Evolutionary conservation across 106 monocot species (phyloP).

Genomic region (Dioscorea alata): DNA sequence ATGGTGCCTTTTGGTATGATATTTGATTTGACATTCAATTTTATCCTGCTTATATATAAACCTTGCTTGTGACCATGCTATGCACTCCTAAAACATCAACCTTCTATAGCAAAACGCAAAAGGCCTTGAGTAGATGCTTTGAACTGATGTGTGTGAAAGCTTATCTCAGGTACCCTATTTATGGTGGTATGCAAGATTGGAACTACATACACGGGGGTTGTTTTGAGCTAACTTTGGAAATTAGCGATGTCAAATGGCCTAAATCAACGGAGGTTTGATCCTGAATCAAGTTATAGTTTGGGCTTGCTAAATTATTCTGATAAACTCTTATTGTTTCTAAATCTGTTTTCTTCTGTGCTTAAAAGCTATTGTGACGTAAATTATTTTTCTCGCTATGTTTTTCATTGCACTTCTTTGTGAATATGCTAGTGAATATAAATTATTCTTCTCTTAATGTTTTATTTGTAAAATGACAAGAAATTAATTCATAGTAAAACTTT

Average conservation of each 20-base stretch:
- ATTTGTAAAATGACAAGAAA: too few relatives aligned
- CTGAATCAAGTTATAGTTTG: not conserved
- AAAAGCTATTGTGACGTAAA: not conserved
- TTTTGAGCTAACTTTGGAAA: conserved; percentile 91
- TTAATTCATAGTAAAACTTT: too few relatives aligned
- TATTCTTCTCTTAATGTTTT: not conserved
- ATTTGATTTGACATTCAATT: not conserved
- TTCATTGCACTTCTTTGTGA: not conserved
- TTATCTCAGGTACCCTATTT: conserved; percentile 87
- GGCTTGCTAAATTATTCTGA: not conserved
- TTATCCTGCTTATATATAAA: not conserved
- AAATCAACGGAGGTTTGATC: conserved; percentile 71
- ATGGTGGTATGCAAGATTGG: conserved; percentile 99
- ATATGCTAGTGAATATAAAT: not conserved
- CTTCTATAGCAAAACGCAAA: not conserved
- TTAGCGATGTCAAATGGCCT: conserved; percentile 97
- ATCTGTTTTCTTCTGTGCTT: not conserved
- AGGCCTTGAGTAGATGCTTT: not conserved
- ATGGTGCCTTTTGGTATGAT: conserved; percentile 84
- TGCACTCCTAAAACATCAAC: too few relatives aligned
- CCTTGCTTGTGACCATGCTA: not conserved
- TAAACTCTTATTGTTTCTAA: not conserved
- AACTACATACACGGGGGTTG: conserved; percentile 98
- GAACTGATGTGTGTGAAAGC: not conserved
- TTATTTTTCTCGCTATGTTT: not conserved